Conservation (phyloP, 2,329 filamentous ascomycete genomes). For the Nectriaceae sp. region DNA sequence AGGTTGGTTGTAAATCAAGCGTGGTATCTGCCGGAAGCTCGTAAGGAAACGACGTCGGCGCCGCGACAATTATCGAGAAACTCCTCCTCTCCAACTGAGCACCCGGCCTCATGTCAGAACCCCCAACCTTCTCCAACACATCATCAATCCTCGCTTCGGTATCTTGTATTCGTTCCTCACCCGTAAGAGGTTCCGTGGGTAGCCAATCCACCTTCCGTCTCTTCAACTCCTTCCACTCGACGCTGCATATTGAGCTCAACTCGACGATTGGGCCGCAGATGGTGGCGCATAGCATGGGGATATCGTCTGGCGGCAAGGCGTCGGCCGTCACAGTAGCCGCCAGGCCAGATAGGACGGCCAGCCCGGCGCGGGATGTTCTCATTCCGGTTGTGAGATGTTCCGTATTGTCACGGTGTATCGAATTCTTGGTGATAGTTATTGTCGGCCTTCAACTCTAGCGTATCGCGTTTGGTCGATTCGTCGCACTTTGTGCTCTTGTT, state of each 20-base stretch:
- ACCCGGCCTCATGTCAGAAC: not conserved
- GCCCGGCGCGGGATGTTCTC: slow-evolving; percentile 25
- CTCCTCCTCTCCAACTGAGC: slow-evolving; percentile 20
- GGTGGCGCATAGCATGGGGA: slow-evolving; percentile 41
- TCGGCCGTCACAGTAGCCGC: slow-evolving; percentile 30
- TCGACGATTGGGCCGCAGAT: slow-evolving; percentile 47
- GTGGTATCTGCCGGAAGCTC: slow-evolving; percentile 9
- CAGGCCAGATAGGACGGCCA: slow-evolving; percentile 33
- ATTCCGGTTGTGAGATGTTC: slow-evolving; percentile 26
- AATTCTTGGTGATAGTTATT: no score
- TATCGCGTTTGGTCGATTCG: no score
- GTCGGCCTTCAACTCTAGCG: no score
- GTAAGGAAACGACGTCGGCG: slow-evolving; percentile 34
- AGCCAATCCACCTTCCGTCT: slow-evolving; percentile 27
- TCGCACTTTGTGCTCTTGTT: no score
- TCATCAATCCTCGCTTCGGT: not conserved
- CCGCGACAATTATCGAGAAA: slow-evolving; percentile 33
- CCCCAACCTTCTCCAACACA: not conserved
- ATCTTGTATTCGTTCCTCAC: not conserved
- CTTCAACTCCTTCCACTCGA: slow-evolving; percentile 27
- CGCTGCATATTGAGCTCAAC: slow-evolving; percentile 39
- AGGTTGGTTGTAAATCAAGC: slow-evolving; percentile 13
- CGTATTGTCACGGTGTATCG: no score
- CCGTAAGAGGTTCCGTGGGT: slow-evolving; percentile 22
- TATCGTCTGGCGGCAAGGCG: slow-evolving; percentile 36